Conservation (phyloP, 2,329 filamentous ascomycete species). For the Colletotrichum sp. region DNA sequence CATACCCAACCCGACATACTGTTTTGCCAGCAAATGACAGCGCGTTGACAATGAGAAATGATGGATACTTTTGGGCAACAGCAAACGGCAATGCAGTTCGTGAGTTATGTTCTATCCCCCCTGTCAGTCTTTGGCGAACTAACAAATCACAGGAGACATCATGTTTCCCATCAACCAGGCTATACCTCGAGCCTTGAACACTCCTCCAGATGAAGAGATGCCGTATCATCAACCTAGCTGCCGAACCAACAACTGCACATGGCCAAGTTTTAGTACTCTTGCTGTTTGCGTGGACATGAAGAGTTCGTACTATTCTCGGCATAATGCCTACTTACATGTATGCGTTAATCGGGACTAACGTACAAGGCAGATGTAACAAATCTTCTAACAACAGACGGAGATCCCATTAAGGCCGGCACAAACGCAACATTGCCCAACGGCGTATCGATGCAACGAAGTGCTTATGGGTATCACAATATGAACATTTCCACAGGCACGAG, state of each 20-base stretch:
- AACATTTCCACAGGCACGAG: not conserved
- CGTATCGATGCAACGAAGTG: not conserved
- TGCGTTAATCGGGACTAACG: not conserved
- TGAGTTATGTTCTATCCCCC: not conserved
- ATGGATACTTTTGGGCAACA: not conserved
- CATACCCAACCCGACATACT: not conserved
- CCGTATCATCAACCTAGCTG: not conserved
- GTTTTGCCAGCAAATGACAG: not conserved
- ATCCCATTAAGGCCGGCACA: not conserved
- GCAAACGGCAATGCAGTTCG: not conserved
- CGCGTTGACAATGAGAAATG: not conserved
- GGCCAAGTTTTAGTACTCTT: not conserved
- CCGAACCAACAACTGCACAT: not conserved
- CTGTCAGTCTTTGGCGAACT: not conserved
- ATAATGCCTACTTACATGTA: fast-evolving
- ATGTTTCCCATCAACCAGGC: slow-evolving; percentile 2
- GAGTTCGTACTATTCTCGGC: not conserved
- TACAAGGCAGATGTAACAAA: not conserved
- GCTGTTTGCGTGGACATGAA: slow-evolving; percentile 2
- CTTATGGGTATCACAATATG: not conserved
- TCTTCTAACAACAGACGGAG: not conserved
- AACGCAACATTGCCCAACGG: not conserved
- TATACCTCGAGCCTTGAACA: not conserved
- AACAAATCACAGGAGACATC: not conserved
- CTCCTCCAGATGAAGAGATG: not conserved